Conservation (phyloP, 2,329 filamentous ascomycete genomes). For the Monilinia polystroma region DNA sequence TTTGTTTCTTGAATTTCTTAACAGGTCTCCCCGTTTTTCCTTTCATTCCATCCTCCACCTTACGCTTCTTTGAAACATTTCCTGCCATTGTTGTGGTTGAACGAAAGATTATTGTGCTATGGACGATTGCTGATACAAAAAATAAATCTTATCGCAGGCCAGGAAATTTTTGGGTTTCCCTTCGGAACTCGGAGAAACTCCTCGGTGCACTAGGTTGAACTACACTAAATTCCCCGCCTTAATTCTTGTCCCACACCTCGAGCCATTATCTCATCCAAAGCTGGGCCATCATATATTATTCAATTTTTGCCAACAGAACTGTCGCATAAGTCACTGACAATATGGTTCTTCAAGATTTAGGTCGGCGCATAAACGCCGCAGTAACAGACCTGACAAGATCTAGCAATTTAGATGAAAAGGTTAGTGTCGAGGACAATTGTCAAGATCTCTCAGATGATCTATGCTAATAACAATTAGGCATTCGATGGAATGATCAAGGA, state of each 20-base stretch:
- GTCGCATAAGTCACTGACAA: constrained; percentile 30
- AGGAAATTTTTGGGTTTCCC: constrained; percentile 22
- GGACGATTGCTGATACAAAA: constrained; percentile 1
- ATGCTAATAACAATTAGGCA: constrained; percentile 57
- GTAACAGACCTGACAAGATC: constrained; percentile 91
- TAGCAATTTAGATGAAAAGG: constrained; percentile 95
- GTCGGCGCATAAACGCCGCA: constrained; percentile 96
- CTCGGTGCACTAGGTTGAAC: constrained; percentile 1
- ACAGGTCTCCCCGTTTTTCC: constrained; percentile 48
- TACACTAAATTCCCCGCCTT: constrained; percentile 17
- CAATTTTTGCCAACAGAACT: neutral
- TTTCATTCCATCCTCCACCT: constrained; percentile 58
- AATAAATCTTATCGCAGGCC: constrained; percentile 19
- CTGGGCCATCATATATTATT: neutral
- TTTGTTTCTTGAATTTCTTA: constrained; percentile 63
- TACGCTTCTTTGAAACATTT: constrained; percentile 51
- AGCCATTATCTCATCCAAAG: constrained; percentile 22
- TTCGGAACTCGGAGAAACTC: constrained; percentile 15
- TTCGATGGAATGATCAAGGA: constrained; percentile 99
- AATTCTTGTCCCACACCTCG: constrained; percentile 24
- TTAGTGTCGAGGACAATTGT: constrained; percentile 40
- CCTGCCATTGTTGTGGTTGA: constrained; percentile 36
- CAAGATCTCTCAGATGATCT: constrained; percentile 10
- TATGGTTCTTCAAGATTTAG: constrained; percentile 99
- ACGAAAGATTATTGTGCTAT: constrained; percentile 1